These are phyloP conservation scores for Beauveria sp. DNA, from an alignment of 2,329 filamentous ascomycete species.

Conservation along the genomic window DNA sequence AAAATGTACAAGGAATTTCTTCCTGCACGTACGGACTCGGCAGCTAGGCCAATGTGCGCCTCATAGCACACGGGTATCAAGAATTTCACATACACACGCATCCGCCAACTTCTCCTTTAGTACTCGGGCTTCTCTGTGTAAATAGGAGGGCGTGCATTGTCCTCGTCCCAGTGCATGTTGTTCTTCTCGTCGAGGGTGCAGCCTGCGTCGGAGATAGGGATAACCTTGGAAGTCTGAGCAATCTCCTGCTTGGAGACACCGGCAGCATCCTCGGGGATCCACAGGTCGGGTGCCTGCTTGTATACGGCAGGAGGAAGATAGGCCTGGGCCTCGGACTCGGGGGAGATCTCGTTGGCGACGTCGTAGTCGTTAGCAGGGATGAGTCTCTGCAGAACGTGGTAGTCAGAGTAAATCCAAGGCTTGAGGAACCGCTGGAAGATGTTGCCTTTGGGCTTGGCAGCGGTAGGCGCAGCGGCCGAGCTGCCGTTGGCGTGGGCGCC, in stretches of 20 bases:
- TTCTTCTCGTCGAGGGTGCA: slow-evolving; percentile 61
- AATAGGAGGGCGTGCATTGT: slow-evolving; percentile 35
- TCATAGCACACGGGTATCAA: slow-evolving; percentile 11
- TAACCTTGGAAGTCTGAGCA: slow-evolving; percentile 55
- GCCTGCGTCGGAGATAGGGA: slow-evolving; percentile 66
- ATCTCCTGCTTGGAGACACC: slow-evolving; percentile 68
- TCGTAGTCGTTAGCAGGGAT: slow-evolving; percentile 50
- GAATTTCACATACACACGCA: neutral
- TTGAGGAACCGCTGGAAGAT: slow-evolving; percentile 57
- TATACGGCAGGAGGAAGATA: slow-evolving; percentile 67
- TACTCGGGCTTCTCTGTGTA: slow-evolving; percentile 39
- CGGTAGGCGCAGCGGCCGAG: slow-evolving; percentile 14
- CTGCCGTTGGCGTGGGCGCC: slow-evolving; percentile 23
- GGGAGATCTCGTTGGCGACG: slow-evolving; percentile 49
- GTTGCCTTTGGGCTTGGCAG: slow-evolving; percentile 40
- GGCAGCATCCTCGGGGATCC: slow-evolving; percentile 66
- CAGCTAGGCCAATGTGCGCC: neutral
- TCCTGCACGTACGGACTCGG: neutral
- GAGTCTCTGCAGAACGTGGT: slow-evolving; percentile 60
- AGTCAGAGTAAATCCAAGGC: slow-evolving; percentile 70
- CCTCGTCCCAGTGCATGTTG: slow-evolving; percentile 33
- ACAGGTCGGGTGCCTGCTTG: slow-evolving; percentile 55
- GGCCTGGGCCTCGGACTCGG: slow-evolving; percentile 55
- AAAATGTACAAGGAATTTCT: neutral
- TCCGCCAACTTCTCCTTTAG: slow-evolving; percentile 18